A percentile compares a stretch with the other conserved stretches of the same genome.
These are phyloP conservation scores for Magnolia changhungtana DNA, from an alignment of 164 flowering plant genomes.

Conservation along the genomic window DNA sequence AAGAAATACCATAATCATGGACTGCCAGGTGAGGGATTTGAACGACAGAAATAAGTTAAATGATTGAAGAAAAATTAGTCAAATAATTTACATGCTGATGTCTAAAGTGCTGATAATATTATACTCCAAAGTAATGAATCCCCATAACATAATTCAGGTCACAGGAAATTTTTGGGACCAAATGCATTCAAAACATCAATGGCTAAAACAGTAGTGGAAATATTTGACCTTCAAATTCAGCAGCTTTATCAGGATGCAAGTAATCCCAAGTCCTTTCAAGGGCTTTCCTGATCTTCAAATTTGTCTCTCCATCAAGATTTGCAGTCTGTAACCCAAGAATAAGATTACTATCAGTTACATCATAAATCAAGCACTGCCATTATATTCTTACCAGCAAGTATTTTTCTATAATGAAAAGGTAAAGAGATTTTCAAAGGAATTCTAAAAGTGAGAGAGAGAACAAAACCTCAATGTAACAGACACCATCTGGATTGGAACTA, in stretches of 20 bases:
- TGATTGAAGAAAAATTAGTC: neutral
- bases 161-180: neutral
- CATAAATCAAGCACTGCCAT: neutral
- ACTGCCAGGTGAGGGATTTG: neutral
- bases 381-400: neutral
- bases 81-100: neutral
- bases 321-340: conserved; percentile 58
- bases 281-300: conserved; percentile 96
- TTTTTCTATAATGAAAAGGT: neutral
- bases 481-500: conserved; percentile 90
- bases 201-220: neutral
- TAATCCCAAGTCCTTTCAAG: conserved; percentile 96
- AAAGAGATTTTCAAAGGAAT: neutral
- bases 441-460: neutral
- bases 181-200: neutral
- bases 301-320: conserved; percentile 97
- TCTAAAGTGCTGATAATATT: neutral
- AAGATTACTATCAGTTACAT: neutral
- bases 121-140: neutral
- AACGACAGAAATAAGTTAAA: neutral
- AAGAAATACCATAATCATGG: neutral
- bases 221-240: conserved; percentile 72
- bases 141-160: neutral
- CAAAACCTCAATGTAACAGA: conserved; percentile 88
- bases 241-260: conserved; percentile 76